A percentile compares a stretch with the other conserved stretches of the same genome.
phyloP scores from a whole-genome alignment of 1,284 basidiomycete genomes.

The Sparassis latifolia region DNA sequence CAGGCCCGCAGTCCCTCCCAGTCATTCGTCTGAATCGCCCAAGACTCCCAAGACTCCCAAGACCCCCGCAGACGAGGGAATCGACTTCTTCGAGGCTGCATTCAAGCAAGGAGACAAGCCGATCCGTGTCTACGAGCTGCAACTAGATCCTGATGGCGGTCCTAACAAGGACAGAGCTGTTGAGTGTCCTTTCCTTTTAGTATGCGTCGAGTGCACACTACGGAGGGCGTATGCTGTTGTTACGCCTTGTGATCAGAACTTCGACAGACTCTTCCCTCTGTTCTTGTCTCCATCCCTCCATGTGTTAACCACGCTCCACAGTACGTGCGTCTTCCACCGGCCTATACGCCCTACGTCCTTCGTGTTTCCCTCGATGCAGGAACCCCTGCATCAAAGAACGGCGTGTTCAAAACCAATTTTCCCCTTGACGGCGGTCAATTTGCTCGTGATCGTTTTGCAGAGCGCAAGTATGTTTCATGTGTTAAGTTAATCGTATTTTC shows the following conservation, averaged over 20 bases:
- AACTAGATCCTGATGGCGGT: conserved; percentile 83
- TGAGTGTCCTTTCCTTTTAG: conserved; percentile 27
- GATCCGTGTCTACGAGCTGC: conserved; percentile 80
- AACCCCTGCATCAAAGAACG: conserved; percentile 81
- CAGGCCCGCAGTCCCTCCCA: background rate
- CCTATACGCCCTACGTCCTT: conserved; percentile 82
- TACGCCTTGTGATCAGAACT: too few relatives aligned
- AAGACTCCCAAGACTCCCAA: conserved; percentile 49
- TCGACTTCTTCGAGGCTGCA: conserved; percentile 76
- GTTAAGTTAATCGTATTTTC: background rate
- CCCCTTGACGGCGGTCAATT: conserved; percentile 87
- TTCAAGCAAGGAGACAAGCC: conserved; percentile 49
- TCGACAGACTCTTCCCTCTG: background rate
- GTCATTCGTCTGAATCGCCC: conserved; percentile 5
- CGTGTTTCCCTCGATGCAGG: conserved; percentile 87
- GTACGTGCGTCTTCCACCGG: conserved; percentile 93
- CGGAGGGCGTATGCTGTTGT: too few relatives aligned
- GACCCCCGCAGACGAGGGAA: conserved; percentile 88
- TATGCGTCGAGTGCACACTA: background rate
- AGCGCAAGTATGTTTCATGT: conserved; percentile 63
- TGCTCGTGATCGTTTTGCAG: conserved; percentile 67
- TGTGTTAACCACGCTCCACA: conserved; percentile 27
- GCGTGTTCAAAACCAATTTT: conserved; percentile 91
- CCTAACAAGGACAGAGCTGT: conserved; percentile 81
- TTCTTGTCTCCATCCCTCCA: background rate